Conservation (phyloP, 2,329 filamentous ascomycete species). For the Trichoderma hamatum region DNA sequence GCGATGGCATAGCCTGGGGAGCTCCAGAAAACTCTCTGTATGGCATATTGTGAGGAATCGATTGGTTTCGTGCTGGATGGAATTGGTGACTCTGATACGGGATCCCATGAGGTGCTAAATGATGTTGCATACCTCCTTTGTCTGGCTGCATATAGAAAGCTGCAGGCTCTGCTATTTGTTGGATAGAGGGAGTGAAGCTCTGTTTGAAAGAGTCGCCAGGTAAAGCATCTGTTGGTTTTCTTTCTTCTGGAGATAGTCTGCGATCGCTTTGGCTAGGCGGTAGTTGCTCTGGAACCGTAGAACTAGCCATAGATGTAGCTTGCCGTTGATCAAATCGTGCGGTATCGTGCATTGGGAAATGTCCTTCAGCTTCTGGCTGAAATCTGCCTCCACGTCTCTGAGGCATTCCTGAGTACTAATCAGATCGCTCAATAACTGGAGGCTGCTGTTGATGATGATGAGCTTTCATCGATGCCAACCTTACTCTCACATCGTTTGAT, state of each 20-base stretch:
- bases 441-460: neutral
- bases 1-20: neutral
- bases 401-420: constrained; percentile 29
- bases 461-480: neutral
- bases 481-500: neutral
- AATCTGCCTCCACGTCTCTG: neutral
- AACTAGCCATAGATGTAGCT: neutral
- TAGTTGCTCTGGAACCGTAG: neutral
- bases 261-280: neutral
- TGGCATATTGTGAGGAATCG: neutral
- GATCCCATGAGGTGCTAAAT: neutral
- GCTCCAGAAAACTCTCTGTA: constrained; percentile 10
- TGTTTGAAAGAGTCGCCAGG: neutral
- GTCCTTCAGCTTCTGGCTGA: neutral
- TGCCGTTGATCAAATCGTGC: neutral
- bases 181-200: neutral
- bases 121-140: constrained; percentile 1
- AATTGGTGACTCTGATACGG: neutral
- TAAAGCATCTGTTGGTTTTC: neutral
- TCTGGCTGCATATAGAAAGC: constrained; percentile 24
- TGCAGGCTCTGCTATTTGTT: neutral
- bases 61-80: neutral
- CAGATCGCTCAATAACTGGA: constrained; percentile 28
- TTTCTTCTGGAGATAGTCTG: neutral
- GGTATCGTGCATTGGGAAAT: neutral